Evolutionary conservation across 2,329 filamentous ascomycete genomes (phyloP), one percentile per base, ranked within the genome.

Genomic region (Trichoderma koningii): DNA sequence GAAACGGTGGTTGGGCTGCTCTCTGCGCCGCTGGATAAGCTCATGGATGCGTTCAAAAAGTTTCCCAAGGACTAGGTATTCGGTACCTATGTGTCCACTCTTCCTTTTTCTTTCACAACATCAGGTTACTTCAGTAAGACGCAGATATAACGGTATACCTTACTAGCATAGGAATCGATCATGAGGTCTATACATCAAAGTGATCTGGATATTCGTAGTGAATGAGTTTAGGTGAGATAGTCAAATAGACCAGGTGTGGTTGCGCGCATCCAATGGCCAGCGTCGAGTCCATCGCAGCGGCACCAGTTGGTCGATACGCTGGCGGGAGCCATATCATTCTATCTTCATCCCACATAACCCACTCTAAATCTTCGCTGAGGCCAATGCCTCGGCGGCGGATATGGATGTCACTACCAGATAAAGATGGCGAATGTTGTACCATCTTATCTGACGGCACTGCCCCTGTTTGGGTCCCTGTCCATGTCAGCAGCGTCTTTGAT

Each of bases 1-100:
- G 83, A 86, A 76, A 85, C 81, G 0, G 80, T 77, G 0, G 77
- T 76, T 30, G 82, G 80, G 0, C 66, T 87, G 63, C 66, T 87
- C 71, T 72, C 80, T 0, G 82, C 84, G 21, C 84, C 84, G 0
- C 74, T 86, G 23, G 85, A 87, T 71, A 80, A 80, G 66, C 65
- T 87, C 41, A 74, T 73, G 55, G 83, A 86, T 73, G 53, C 83
- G 12, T 83, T 85, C 67, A 73, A 78, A 17, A 81, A 79, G 70
- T 87, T 84, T 69, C 82, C 82, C 14, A 52, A 55, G 45, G 57
- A 61, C n/a, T 61, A 51, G 19, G 9, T 30, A 38, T 12, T 38
- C 12, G 14, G 34, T 14, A 10, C 14, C 34, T 38, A 5, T n/a
- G n/a, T n/a, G n/a, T n/a, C n/a, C n/a, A n/a, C n/a, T n/a, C n/a